Evolutionary conservation across 805 yeast genomes (phyloP).

Genomic region (Wickerhamomyces chambardii): DNA sequence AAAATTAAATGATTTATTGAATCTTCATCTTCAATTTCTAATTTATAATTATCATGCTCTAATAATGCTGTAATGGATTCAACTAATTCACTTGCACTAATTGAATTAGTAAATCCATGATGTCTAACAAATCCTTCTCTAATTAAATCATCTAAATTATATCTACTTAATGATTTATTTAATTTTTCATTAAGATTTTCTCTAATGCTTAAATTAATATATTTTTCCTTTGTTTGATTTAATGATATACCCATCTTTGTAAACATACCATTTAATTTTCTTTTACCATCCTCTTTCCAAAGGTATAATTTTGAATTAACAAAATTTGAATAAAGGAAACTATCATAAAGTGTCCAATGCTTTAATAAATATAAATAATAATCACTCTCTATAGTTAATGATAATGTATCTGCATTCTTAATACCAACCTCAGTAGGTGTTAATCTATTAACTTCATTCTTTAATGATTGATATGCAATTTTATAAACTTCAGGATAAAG

Average conservation of each 20-base stretch:
- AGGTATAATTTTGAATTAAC: constrained; percentile 80
- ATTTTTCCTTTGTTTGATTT: constrained; percentile 80
- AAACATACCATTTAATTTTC: constrained; percentile 79
- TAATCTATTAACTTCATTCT: constrained; percentile 77
- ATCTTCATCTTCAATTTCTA: constrained; percentile 11
- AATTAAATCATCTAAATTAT: constrained; percentile 75
- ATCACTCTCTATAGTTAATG: constrained; percentile 68
- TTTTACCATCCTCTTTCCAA: constrained; percentile 90
- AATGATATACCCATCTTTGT: constrained; percentile 95
- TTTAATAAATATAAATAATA: constrained; percentile 79
- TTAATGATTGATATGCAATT: constrained; percentile 59
- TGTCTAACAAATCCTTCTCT: constrained; percentile 82
- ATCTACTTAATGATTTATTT: constrained; percentile 57
- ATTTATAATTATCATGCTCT: constrained; percentile 46
- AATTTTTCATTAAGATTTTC: constrained; percentile 63
- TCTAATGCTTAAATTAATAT: constrained; percentile 76
- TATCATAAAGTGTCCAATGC: constrained; percentile 89
- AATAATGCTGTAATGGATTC: constrained; percentile 81
- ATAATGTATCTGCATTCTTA: constrained; percentile 31
- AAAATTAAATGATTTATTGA: constrained; percentile 24
- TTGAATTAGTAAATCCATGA: constrained; percentile 79
- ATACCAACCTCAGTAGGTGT: constrained; percentile 27
- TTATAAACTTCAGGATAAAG: constrained; percentile 71
- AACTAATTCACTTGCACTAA: constrained; percentile 89
- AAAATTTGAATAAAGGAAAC: constrained; percentile 85